Evolutionary conservation across 768 basidiomycete genomes (phyloP).

Genomic region (Suillus placidus): DNA sequence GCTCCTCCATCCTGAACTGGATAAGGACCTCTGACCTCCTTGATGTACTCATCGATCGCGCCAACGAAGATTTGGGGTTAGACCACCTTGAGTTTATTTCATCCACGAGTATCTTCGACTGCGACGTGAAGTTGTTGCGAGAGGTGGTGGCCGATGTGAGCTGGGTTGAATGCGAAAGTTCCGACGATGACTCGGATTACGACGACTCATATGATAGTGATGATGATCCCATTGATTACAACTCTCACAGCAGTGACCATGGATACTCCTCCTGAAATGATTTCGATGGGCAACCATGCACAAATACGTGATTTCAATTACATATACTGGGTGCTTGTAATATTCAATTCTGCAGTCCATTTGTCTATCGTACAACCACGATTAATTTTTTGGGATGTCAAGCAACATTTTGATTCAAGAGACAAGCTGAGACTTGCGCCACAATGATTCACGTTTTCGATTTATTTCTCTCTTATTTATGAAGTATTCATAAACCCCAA

Average conservation of each 20-base stretch:
- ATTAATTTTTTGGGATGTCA: too few species aligned
- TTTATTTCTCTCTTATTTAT: too few species aligned
- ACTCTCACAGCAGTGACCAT: background rate
- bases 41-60: conserved; percentile 9
- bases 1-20: too few species aligned
- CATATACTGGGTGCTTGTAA: background rate
- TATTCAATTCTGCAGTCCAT: background rate
- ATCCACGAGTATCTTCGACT: background rate
- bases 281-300: background rate
- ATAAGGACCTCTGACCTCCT: background rate
- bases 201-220: too few species aligned
- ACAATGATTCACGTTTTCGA: too few species aligned
- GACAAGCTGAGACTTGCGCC: too few species aligned
- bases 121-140: background rate
- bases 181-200: background rate
- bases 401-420: too few species aligned
- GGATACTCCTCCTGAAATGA: background rate
- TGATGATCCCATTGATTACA: background rate
- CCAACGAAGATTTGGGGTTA: background rate
- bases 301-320: background rate
- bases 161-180: conserved; percentile 4
- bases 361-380: too few species aligned
- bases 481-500: too few species aligned
- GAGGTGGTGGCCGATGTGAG: conserved; percentile 8
- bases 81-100: background rate